phyloP scores from a whole-genome alignment of 2,329 filamentous ascomycete species.

The Spiromastix sp. region DNA sequence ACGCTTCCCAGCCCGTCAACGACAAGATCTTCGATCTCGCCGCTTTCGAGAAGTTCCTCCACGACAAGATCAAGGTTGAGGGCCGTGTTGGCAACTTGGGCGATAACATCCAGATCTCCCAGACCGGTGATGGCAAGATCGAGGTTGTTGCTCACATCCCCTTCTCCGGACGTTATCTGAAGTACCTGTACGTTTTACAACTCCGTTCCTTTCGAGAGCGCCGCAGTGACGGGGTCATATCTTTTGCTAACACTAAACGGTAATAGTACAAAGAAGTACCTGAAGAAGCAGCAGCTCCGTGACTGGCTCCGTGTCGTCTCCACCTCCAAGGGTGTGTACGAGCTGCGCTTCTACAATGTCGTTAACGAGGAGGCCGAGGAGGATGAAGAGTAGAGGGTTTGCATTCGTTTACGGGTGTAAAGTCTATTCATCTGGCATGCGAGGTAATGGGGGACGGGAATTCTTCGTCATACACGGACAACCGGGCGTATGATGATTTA shows the following conservation, averaged over 20 bases:
- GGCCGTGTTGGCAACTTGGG: constrained; percentile 97
- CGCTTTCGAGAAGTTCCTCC: constrained; percentile 99
- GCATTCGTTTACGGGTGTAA: constrained; percentile 7
- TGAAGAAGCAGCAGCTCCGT: constrained; percentile 99
- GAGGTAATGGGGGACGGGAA: neutral
- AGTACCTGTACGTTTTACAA: constrained; percentile 74
- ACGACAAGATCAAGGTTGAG: constrained; percentile 99
- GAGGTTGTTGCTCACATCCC: constrained; percentile 96
- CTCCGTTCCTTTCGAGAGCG: neutral
- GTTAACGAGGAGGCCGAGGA: constrained; percentile 97
- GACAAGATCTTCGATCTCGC: constrained; percentile 99
- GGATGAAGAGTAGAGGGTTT: constrained; percentile 96
- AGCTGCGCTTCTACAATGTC: constrained; percentile 99
- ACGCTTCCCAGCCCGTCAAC: constrained; percentile 92
- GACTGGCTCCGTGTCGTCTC: constrained; percentile 99
- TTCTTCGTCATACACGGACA: neutral
- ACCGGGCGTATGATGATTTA: too few species aligned
- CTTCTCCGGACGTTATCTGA: constrained; percentile 97
- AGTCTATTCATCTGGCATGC: too few species aligned
- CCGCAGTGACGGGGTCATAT: constrained; percentile 3
- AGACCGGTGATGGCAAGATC: constrained; percentile 92
- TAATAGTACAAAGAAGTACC: constrained; percentile 99
- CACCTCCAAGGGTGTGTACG: constrained; percentile 95
- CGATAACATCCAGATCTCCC: constrained; percentile 80
- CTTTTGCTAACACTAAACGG: constrained; percentile 9